Evolutionary conservation across 768 basidiomycete species (phyloP).

Genomic region (Dendrothele bispora): DNA sequence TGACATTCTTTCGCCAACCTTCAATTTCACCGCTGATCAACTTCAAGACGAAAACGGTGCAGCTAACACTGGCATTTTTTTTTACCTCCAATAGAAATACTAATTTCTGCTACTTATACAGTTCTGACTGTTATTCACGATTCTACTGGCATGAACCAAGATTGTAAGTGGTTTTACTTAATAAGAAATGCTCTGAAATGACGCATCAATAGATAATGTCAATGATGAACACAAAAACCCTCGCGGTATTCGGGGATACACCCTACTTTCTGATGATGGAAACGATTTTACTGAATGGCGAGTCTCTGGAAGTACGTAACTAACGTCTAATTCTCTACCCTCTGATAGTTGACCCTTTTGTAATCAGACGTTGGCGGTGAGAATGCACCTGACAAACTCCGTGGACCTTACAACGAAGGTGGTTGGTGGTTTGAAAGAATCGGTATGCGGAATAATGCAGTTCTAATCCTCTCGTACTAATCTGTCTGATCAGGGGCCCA

Average conservation of each 20-base stretch:
- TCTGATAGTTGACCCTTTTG: not conserved
- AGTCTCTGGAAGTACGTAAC: slow-evolving; percentile 36
- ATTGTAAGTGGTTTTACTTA: slow-evolving; percentile 22
- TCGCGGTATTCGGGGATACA: slow-evolving; percentile 67
- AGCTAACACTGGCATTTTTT: not conserved
- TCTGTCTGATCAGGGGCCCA: slow-evolving; percentile 42
- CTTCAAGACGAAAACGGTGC: slow-evolving; percentile 30
- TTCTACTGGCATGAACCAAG: slow-evolving; percentile 36
- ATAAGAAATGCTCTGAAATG: not conserved
- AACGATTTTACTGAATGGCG: slow-evolving; percentile 37
- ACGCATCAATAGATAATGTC: slow-evolving; percentile 26
- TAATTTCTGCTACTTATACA: not conserved
- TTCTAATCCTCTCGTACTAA: not conserved
- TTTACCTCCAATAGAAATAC: not conserved
- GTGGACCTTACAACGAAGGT: slow-evolving; percentile 60
- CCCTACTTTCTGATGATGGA: slow-evolving; percentile 36
- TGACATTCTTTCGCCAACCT: slow-evolving; percentile 30
- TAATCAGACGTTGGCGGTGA: slow-evolving; percentile 36
- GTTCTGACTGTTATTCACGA: slow-evolving; percentile 36
- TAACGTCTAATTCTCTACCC: not conserved
- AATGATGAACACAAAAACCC: slow-evolving; percentile 53
- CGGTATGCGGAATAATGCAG: slow-evolving; percentile 25
- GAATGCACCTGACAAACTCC: slow-evolving; percentile 52
- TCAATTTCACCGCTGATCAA: slow-evolving; percentile 34
- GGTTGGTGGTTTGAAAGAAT: slow-evolving; percentile 55